These are phyloP conservation scores for Agaricales sp. DNA, from an alignment of 1,284 basidiomycete genomes.

Conservation along the genomic window DNA sequence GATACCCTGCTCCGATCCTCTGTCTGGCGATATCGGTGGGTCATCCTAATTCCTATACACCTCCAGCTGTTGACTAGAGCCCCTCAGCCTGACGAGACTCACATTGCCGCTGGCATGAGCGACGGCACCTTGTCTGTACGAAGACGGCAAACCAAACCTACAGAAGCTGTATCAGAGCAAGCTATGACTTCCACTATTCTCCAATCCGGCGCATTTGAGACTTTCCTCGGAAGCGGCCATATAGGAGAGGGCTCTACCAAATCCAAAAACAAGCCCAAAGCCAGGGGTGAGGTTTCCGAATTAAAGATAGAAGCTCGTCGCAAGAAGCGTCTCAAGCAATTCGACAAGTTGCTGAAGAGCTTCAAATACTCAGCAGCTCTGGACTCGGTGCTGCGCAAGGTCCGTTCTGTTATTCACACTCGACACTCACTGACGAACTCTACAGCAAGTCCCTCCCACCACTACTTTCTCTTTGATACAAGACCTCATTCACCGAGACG, in stretches of 20 bases:
- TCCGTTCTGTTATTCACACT: slow-evolving; percentile 20
- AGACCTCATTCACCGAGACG: slow-evolving; percentile 91
- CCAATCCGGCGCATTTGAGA: slow-evolving; percentile 58
- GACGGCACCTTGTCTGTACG: slow-evolving; percentile 92
- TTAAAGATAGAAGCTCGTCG: slow-evolving; percentile 68
- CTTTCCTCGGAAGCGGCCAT: slow-evolving; percentile 47
- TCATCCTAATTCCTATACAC: slow-evolving; percentile 13
- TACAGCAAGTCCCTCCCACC: slow-evolving; percentile 67
- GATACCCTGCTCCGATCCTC: slow-evolving; percentile 90
- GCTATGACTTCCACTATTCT: slow-evolving; percentile 34
- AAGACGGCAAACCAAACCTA: slow-evolving; percentile 69
- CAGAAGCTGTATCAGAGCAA: slow-evolving; percentile 39
- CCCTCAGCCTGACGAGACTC: slow-evolving; percentile 85
- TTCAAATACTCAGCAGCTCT: slow-evolving; percentile 96
- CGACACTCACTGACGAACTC: slow-evolving; percentile 5
- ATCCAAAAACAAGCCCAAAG: slow-evolving; percentile 38
- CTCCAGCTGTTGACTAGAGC: no score
- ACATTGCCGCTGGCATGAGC: slow-evolving; percentile 92
- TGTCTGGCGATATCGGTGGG: slow-evolving; percentile 84
- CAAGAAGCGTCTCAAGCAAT: slow-evolving; percentile 70
- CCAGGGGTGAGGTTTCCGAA: slow-evolving; percentile 53
- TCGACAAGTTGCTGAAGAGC: slow-evolving; percentile 83
- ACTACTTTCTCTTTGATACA: slow-evolving; percentile 89
- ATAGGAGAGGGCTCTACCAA: slow-evolving; percentile 47
- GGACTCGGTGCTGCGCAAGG: slow-evolving; percentile 82